Base-by-base conservation (phyloP, 2,329 filamentous ascomycete genomes). In the Aspergillus spinulosporus region DNA sequence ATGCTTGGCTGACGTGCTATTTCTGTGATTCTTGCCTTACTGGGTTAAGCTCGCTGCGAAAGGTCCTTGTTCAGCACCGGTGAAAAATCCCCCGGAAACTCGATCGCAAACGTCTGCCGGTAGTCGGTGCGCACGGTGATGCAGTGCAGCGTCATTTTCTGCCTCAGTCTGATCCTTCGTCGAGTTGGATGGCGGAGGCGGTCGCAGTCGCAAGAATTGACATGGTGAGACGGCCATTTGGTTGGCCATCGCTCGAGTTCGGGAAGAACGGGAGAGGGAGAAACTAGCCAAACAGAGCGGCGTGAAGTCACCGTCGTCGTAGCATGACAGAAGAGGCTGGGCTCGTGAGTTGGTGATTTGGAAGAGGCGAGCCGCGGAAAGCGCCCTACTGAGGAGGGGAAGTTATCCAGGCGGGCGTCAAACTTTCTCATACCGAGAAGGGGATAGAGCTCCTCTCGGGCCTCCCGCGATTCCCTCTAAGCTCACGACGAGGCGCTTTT, bases 11-110 rank as follows among this genome's bases (percentile, higher is more conserved):
- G 66, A 69, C 66, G 65, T 68, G 51, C 36, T 54, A 37, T 50
- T 44, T 40, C 51, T 36, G 34, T 21, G 29, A 44, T 54, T 56
- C 36, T 47, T 56, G 48, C 55, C 52, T 47, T 29, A 50, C 51
- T 54, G 31, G 43, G 52, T 49, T 54, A 61, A 61, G 49, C 49
- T 56, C 29, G 37, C 44, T 45, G 55, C 55, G 39, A 42, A 49
- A 57, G 51, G 54, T 45, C 52, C 55, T 54, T 36, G 54, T 53
- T 40, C 58, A 56, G 49, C 52, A 64, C 61, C 60, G 58, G 61
- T 62, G 66, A 21, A 67, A 59, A 65, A 68, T 70, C 66, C 68
- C 68, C 67, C 68, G 61, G 68, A 52, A 66, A 63, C 65, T 57
- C 55, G 57, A 67, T 66, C 61, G 46, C 49, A 56, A 52, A 50